Conservation (phyloP, 805 yeast species). For the Starmerella vitae region DNA sequence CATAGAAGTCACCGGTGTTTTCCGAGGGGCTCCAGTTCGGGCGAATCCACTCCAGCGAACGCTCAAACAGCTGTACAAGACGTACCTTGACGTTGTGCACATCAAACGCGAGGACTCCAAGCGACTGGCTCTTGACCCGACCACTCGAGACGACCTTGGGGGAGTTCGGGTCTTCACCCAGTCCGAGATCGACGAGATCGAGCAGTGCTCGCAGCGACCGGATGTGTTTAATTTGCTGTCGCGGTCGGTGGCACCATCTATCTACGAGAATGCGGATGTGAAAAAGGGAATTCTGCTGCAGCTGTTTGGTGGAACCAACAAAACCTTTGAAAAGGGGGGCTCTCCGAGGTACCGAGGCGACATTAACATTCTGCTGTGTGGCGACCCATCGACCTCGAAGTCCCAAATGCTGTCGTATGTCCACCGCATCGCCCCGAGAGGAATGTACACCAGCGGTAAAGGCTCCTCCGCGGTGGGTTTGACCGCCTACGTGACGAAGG, state of each 20-base stretch:
- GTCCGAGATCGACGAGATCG: constrained; percentile 55
- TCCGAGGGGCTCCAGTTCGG: constrained; percentile 83
- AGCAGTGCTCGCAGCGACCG: constrained; percentile 45
- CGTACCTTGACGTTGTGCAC: constrained; percentile 89
- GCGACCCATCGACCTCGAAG: constrained; percentile 96
- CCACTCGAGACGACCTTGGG: constrained; percentile 40
- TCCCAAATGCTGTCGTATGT: constrained; percentile 90
- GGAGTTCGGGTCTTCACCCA: constrained; percentile 57
- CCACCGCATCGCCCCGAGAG: constrained; percentile 95
- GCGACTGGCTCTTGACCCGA: constrained; percentile 65
- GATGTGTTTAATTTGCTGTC: constrained; percentile 80
- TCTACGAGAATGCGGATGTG: constrained; percentile 91
- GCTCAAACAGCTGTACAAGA: constrained; percentile 71
- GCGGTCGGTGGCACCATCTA: constrained; percentile 91
- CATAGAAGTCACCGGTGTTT: constrained; percentile 88
- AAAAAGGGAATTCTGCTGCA: constrained; percentile 89
- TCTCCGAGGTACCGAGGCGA: constrained; percentile 79
- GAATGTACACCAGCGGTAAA: constrained; percentile 95
- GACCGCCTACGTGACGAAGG: constrained; percentile 93
- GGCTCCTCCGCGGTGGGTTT: constrained; percentile 99
- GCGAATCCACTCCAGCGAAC: constrained; percentile 76
- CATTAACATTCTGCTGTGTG: constrained; percentile 79
- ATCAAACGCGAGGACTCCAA: constrained; percentile 72
- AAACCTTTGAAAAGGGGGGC: constrained; percentile 78
- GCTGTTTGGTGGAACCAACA: constrained; percentile 90